These are phyloP conservation scores for Fennellomyces sp. DNA, from an alignment of 371 early-diverging fungal genomes.

Conservation along the genomic window DNA sequence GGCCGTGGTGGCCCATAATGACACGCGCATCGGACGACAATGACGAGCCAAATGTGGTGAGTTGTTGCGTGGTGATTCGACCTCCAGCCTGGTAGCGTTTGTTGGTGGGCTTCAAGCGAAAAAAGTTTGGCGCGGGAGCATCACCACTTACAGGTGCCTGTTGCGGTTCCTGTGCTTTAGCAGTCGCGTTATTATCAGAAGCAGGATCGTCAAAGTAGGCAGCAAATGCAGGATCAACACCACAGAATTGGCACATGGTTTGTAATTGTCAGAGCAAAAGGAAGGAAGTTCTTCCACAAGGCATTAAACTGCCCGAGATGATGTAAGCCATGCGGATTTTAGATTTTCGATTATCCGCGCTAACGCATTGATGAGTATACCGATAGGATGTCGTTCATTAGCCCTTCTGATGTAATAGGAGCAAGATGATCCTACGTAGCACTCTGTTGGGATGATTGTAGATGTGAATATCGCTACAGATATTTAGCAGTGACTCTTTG, in stretches of 20 bases:
- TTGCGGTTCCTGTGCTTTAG: slow-evolving; percentile 5
- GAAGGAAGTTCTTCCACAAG: neutral
- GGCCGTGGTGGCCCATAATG: slow-evolving; percentile 20
- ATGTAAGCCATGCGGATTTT: too few relatives aligned
- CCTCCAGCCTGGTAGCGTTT: slow-evolving; percentile 16
- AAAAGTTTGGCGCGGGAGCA: slow-evolving; percentile 28
- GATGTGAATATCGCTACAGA: too few relatives aligned
- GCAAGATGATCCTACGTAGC: too few relatives aligned
- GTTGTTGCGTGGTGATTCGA: slow-evolving; percentile 21
- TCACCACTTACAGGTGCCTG: slow-evolving; percentile 2
- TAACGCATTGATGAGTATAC: too few relatives aligned
- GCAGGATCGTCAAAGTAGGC: slow-evolving; percentile 21
- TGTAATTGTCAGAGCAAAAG: neutral
- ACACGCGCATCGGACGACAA: slow-evolving; percentile 24
- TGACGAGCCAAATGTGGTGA: slow-evolving; percentile 22
- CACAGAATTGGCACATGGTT: slow-evolving; percentile 36
- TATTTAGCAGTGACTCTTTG: too few relatives aligned
- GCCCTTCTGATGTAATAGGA: too few relatives aligned
- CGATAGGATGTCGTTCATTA: too few relatives aligned
- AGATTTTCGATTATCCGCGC: neutral
- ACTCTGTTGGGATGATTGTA: too few relatives aligned
- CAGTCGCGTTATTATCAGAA: neutral
- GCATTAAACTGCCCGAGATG: neutral
- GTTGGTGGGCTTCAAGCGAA: slow-evolving; percentile 26
- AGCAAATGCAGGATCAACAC: slow-evolving; percentile 33